A percentile compares a stretch with the other conserved stretches of the same genome.
Evolutionary conservation across 1,139 yeast species (phyloP).

Genomic region (Pichia sp.): DNA sequence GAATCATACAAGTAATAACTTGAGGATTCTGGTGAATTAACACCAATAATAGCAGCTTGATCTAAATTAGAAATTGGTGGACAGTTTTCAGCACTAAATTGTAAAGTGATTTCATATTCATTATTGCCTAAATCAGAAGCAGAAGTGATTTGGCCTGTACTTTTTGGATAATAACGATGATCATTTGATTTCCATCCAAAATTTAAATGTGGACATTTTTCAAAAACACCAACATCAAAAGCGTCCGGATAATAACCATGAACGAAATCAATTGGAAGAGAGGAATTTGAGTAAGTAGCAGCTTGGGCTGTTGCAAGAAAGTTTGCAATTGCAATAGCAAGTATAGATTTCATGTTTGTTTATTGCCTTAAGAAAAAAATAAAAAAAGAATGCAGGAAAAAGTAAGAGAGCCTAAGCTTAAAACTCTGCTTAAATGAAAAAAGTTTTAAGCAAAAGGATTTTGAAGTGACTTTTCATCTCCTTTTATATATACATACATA

Average conservation of each 20-base stretch:
- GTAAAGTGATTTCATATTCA: conserved; percentile 12
- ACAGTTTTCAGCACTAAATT: conserved; percentile 11
- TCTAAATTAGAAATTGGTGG: conserved; percentile 13
- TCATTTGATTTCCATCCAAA: conserved; percentile 20
- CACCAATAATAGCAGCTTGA: conserved; percentile 18
- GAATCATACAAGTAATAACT: conserved; percentile 16
- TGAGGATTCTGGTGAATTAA: conserved; percentile 13
- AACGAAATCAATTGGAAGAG: conserved; percentile 9
- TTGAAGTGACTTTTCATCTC: too few relatives aligned
- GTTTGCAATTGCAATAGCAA: conserved; percentile 2
- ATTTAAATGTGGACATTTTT: conserved; percentile 23
- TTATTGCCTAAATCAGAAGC: conserved; percentile 10
- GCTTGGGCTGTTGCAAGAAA: conserved; percentile 1
- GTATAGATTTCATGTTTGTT: conserved; percentile 2
- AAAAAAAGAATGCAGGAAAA: too few relatives aligned
- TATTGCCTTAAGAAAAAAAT: too few relatives aligned
- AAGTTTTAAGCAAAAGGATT: too few relatives aligned
- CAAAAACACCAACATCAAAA: conserved; percentile 4
- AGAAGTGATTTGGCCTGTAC: conserved; percentile 4
- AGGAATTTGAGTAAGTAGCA: conserved; percentile 4
- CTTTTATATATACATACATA: too few relatives aligned
- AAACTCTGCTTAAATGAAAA: too few relatives aligned
- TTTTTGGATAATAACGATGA: conserved; percentile 12
- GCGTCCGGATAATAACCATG: conserved; percentile 6
- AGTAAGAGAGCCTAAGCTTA: too few relatives aligned